Percentiles rank a stretch among this genome's conserved stretches.
Conservation (phyloP, 176 grass and related monocot genomes). For the Oryza meyeriana region DNA sequence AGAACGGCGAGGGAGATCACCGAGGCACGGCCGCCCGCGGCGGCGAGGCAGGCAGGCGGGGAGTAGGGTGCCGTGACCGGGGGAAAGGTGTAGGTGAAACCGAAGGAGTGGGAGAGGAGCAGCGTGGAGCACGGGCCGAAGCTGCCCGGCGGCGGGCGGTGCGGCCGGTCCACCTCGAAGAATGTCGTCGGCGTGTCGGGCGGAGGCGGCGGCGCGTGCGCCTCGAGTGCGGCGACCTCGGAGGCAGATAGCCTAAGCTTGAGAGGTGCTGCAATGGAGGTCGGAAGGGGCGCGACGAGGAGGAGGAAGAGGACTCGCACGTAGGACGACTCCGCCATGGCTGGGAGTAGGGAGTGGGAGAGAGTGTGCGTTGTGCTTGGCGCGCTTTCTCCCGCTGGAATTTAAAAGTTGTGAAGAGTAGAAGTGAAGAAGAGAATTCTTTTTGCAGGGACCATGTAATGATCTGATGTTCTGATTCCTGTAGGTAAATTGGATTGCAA, state of each 20-base stretch:
- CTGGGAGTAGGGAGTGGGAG: not conserved
- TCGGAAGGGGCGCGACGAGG: not conserved
- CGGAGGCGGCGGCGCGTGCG: not conserved
- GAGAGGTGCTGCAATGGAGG: conserved; percentile 11
- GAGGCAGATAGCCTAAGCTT: conserved; percentile 51
- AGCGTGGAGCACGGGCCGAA: conserved; percentile 51
- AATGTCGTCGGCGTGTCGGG: conserved; percentile 28
- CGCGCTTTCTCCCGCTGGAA: conserved; percentile 22
- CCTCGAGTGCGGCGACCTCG: conserved; percentile 16
- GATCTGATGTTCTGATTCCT: not conserved
- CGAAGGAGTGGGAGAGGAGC: conserved; percentile 63
- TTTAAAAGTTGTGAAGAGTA: conserved; percentile 38
- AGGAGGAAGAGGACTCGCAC: conserved; percentile 11
- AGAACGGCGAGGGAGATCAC: conserved; percentile 55
- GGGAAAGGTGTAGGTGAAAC: conserved; percentile 51
- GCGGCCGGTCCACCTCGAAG: conserved; percentile 73
- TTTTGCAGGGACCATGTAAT: conserved; percentile 6
- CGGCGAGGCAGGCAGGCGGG: conserved; percentile 42
- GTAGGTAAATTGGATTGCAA: conserved; percentile 31
- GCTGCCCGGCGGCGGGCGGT: conserved; percentile 42
- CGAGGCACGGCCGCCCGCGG: conserved; percentile 16
- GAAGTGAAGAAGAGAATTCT: conserved; percentile 28
- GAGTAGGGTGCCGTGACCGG: conserved; percentile 49
- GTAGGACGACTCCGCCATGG: conserved; percentile 36
- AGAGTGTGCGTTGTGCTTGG: conserved; percentile 2